phyloP scores from a whole-genome alignment of 495 filamentous ascomycete genomes.

The Penicillium soppii region DNA sequence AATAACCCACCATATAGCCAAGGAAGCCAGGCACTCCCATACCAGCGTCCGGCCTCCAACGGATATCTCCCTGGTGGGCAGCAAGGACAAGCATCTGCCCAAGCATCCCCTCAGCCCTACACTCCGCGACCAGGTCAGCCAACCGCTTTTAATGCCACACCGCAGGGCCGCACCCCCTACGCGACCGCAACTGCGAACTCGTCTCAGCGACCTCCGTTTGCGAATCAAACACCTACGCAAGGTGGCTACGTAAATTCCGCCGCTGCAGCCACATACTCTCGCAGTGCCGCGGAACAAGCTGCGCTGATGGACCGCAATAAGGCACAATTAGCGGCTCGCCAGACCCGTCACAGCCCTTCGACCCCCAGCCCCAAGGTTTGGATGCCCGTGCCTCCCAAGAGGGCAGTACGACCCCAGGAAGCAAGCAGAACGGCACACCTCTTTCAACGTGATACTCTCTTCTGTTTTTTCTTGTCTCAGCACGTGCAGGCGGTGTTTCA shows the following conservation, averaged over 20 bases:
- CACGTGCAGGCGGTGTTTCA: background rate
- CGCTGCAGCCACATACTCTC: conserved; percentile 39
- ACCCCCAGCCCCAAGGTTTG: conserved; percentile 39
- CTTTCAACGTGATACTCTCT: conserved; percentile 24
- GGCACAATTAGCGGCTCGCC: conserved; percentile 41
- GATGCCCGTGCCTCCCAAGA: conserved; percentile 33
- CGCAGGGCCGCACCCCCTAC: conserved; percentile 31
- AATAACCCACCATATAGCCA: conserved; percentile 38
- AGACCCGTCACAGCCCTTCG: conserved; percentile 31
- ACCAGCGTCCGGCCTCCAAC: conserved; percentile 41
- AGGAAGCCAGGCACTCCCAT: conserved; percentile 34
- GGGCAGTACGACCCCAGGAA: conserved; percentile 39
- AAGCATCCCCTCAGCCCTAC: conserved; percentile 41
- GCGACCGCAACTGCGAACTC: conserved; percentile 26
- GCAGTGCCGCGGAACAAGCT: conserved; percentile 49
- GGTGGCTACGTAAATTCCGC: conserved; percentile 40
- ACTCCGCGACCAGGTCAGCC: conserved; percentile 42
- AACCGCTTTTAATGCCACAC: conserved; percentile 33
- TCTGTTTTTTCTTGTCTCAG: background rate
- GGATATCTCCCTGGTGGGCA: conserved; percentile 37
- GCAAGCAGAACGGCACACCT: conserved; percentile 45
- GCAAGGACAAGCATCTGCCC: conserved; percentile 21
- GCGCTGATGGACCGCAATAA: conserved; percentile 45
- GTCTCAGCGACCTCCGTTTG: conserved; percentile 13
- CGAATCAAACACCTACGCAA: conserved; percentile 29